phyloP scores from a whole-genome alignment of 2,329 filamentous ascomycete genomes.

The Hypoxylon sp. region DNA sequence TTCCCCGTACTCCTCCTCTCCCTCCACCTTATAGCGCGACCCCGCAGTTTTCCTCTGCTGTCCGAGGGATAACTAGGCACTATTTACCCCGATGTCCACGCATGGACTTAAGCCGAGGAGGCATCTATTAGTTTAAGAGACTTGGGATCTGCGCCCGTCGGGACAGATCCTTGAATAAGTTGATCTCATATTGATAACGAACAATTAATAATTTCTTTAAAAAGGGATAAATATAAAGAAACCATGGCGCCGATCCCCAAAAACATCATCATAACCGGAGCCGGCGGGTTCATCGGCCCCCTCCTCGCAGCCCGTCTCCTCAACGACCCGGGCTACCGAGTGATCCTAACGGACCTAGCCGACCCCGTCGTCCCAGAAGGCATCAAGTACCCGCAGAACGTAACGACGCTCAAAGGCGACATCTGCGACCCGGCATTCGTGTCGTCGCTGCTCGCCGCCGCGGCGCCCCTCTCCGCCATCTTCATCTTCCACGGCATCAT shows the following conservation, averaged over 20 bases:
- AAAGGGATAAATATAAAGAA: background rate
- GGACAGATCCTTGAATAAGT: background rate
- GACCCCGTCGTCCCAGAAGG: constrained; percentile 65
- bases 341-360: constrained; percentile 68
- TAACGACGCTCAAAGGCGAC: constrained; percentile 66
- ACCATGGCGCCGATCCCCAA: constrained; percentile 49
- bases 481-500: constrained; percentile 78
- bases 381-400: constrained; percentile 64
- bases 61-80: constrained; percentile 23
- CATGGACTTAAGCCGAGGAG: constrained; percentile 27
- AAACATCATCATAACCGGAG: constrained; percentile 56
- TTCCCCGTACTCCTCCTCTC: constrained; percentile 13
- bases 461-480: constrained; percentile 65
- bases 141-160: constrained; percentile 6
- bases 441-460: constrained; percentile 59
- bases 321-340: constrained; percentile 57
- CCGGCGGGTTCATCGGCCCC: constrained; percentile 55
- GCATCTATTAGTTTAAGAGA: constrained; percentile 12
- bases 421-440: constrained; percentile 57
- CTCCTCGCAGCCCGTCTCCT: constrained; percentile 60
- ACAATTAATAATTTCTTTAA: too few relatives aligned
- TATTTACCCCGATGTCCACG: constrained; percentile 29
- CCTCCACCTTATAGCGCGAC: constrained; percentile 16
- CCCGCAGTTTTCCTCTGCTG: constrained; percentile 31
- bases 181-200: background rate